Evolutionary conservation across 2,329 filamentous ascomycete genomes (phyloP).

Genomic region (Seiridium cupressi): DNA sequence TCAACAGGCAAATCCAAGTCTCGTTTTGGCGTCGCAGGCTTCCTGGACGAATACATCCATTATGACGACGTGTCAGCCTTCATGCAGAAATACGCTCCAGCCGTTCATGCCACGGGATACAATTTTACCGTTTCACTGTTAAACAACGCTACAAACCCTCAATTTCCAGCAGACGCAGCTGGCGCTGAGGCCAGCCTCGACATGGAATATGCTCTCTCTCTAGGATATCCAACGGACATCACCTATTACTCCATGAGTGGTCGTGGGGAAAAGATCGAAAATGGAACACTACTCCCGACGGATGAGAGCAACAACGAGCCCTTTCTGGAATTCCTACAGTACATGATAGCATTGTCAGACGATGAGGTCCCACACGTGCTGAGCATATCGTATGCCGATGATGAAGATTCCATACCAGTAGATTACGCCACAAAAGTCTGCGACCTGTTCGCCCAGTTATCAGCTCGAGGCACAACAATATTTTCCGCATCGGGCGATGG

Average conservation of each 20-base stretch:
- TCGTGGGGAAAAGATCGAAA: slow-evolving; percentile 37
- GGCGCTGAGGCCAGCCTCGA: slow-evolving; percentile 47
- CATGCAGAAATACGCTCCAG: slow-evolving; percentile 32
- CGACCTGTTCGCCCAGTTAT: slow-evolving; percentile 59
- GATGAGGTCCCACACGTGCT: slow-evolving; percentile 57
- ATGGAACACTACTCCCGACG: slow-evolving; percentile 34
- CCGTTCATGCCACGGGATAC: slow-evolving; percentile 31
- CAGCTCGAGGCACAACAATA: slow-evolving; percentile 59
- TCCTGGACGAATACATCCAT: slow-evolving; percentile 47
- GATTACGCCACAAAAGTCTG: slow-evolving; percentile 59
- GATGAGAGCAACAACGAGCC: slow-evolving; percentile 59
- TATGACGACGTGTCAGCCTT: slow-evolving; percentile 40
- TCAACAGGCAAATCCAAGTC: slow-evolving; percentile 28
- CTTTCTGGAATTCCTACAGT: slow-evolving; percentile 61
- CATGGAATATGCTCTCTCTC: slow-evolving; percentile 44
- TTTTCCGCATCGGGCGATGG: slow-evolving; percentile 60
- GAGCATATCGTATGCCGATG: slow-evolving; percentile 63
- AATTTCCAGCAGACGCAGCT: slow-evolving; percentile 29
- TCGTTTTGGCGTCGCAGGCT: slow-evolving; percentile 46
- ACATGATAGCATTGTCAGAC: slow-evolving; percentile 50
- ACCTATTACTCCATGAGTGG: slow-evolving; percentile 45
- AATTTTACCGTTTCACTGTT: slow-evolving; percentile 39
- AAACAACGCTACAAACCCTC: slow-evolving; percentile 43
- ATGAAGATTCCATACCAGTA: slow-evolving; percentile 59
- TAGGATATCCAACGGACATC: slow-evolving; percentile 43